phyloP scores from a whole-genome alignment of 2,329 filamentous ascomycete genomes.

The Samsoniella hepiali region DNA sequence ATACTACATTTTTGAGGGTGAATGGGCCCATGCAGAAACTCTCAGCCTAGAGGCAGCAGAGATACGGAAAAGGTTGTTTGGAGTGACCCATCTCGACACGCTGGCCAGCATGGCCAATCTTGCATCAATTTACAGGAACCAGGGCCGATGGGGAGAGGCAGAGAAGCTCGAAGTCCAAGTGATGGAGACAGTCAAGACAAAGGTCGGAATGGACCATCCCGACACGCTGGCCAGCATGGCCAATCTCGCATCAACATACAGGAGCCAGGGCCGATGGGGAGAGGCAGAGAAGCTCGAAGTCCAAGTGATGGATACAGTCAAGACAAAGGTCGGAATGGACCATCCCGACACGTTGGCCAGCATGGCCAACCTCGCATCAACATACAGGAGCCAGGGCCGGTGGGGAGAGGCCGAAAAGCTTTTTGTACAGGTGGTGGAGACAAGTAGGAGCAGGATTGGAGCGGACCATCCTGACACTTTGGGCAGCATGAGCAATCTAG shows the following conservation, averaged over 20 bases:
- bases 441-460: constrained; percentile 15
- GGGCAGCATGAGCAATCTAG: constrained; percentile 10
- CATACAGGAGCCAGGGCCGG: constrained; percentile 15
- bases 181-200: no score
- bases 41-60: no score
- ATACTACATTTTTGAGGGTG: no score
- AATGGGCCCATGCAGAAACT: no score
- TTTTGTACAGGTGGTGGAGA: constrained; percentile 16
- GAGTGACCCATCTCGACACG: no score
- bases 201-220: no score
- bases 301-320: constrained; percentile 11
- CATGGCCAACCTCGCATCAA: constrained; percentile 21
- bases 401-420: constrained; percentile 19
- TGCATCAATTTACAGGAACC: no score
- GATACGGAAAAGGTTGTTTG: no score
- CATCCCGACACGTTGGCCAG: constrained; percentile 19
- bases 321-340: not conserved
- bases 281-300: constrained; percentile 13
- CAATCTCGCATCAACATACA: not conserved
- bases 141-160: no score
- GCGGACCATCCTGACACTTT: constrained; percentile 14
- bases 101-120: no score
- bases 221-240: not conserved
- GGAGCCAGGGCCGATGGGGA: not conserved
- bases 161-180: no score